These are phyloP conservation scores for Penicillium sp. DNA, from an alignment of 2,329 filamentous ascomycete species.

Conservation along the genomic window DNA sequence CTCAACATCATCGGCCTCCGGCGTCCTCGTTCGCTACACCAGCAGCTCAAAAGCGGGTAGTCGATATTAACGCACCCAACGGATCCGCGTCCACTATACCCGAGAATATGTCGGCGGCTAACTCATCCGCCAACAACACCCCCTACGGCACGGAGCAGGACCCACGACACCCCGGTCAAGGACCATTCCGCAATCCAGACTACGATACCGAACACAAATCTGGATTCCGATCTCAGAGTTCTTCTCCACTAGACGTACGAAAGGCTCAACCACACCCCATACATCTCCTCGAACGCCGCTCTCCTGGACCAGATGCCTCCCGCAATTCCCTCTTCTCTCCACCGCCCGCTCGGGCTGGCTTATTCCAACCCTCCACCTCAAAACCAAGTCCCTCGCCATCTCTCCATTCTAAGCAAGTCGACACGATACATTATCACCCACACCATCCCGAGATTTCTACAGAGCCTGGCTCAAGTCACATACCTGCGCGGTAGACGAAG, in stretches of 20 bases:
- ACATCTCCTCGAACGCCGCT: conserved; percentile 35
- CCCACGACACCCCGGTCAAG: conserved; percentile 30
- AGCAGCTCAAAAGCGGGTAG: conserved; percentile 51
- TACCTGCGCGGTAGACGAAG: conserved; percentile 40
- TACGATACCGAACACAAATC: conserved; percentile 44
- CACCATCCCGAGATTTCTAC: conserved; percentile 39
- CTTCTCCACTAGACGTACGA: conserved; percentile 48
- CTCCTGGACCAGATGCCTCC: conserved; percentile 30
- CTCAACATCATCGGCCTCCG: conserved; percentile 46
- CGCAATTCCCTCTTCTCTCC: conserved; percentile 43
- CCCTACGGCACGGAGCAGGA: conserved; percentile 50
- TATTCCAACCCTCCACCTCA: conserved; percentile 40
- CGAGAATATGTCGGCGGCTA: conserved; percentile 49
- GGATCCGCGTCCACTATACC: conserved; percentile 56
- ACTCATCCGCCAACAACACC: conserved; percentile 53
- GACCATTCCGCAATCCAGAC: conserved; percentile 40
- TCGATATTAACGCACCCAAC: conserved; percentile 51
- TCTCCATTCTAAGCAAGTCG: conserved; percentile 39
- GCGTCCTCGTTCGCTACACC: conserved; percentile 49
- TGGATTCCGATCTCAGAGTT: conserved; percentile 46
- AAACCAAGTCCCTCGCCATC: conserved; percentile 42
- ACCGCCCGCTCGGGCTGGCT: conserved; percentile 41
- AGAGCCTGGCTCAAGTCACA: conserved; percentile 39
- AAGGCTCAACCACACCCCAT: conserved; percentile 42
- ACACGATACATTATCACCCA: conserved; percentile 38